Conservation (phyloP, 441 rosid species). For the Arabidopsis lyrata region DNA sequence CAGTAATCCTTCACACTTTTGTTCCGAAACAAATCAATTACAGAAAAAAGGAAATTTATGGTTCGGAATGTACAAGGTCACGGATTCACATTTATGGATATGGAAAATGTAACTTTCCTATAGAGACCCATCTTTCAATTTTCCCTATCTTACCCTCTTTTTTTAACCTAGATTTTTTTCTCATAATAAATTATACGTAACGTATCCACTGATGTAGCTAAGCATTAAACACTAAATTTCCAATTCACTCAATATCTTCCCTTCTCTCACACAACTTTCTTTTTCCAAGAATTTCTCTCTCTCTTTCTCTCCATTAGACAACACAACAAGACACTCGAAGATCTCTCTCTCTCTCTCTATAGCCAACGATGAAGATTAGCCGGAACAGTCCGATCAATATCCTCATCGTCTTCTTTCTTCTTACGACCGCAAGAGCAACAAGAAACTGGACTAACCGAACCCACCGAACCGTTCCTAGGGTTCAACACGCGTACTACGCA, state of each 20-base stretch:
- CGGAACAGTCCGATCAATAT: slow-evolving; percentile 22
- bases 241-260: slow-evolving; percentile 34
- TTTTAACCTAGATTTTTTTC: slow-evolving; percentile 9
- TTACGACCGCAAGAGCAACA: slow-evolving; percentile 3
- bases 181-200: slow-evolving; percentile 35
- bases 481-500: slow-evolving; percentile 40
- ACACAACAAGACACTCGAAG: slow-evolving; percentile 4
- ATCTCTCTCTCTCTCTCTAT: slow-evolving; percentile 10
- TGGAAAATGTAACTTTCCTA: slow-evolving; percentile 9
- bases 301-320: slow-evolving; percentile 4
- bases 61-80: slow-evolving; percentile 41
- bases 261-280: slow-evolving; percentile 17
- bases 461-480: not conserved
- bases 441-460: slow-evolving; percentile 19
- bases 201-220: slow-evolving; percentile 33
- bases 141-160: not conserved
- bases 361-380: slow-evolving; percentile 36
- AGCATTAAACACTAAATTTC: slow-evolving; percentile 33
- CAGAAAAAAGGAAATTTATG: slow-evolving; percentile 30
- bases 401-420: slow-evolving; percentile 26
- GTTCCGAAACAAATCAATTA: slow-evolving; percentile 23
- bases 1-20: slow-evolving; percentile 5
- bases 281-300: slow-evolving; percentile 22
- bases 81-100: slow-evolving; percentile 34
- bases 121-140: slow-evolving; percentile 16